These are phyloP conservation scores for Penicillium crustosum DNA, from an alignment of 2,329 filamentous ascomycete genomes.

Conservation along the genomic window DNA sequence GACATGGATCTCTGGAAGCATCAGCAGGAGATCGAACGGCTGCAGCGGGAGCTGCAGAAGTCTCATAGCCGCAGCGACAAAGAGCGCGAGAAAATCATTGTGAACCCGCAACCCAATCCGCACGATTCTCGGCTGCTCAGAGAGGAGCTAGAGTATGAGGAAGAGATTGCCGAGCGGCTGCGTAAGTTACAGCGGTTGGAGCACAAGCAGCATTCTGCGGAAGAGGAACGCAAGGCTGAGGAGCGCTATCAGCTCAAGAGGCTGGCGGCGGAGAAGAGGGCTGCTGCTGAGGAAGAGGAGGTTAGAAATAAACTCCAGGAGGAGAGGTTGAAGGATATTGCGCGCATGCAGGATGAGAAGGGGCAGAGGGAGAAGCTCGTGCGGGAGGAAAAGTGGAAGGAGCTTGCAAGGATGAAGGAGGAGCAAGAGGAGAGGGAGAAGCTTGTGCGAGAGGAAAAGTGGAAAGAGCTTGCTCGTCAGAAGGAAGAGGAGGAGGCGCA, in stretches of 20 bases:
- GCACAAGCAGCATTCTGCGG: constrained; percentile 40
- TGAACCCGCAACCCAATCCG: constrained; percentile 20
- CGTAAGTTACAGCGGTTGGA: constrained; percentile 38
- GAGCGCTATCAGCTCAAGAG: constrained; percentile 19
- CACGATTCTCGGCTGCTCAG: constrained; percentile 31
- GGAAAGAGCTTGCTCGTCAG: constrained; percentile 27
- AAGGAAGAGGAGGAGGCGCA: constrained; percentile 25
- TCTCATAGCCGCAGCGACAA: constrained; percentile 18
- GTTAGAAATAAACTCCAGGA: constrained; percentile 31
- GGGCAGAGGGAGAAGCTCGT: constrained; percentile 31
- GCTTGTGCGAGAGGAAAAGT: constrained; percentile 15
- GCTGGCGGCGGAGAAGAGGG: constrained; percentile 33
- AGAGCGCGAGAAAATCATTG: not conserved
- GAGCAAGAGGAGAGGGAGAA: constrained; percentile 35
- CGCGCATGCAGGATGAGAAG: constrained; percentile 28
- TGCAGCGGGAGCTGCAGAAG: constrained; percentile 36
- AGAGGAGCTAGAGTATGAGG: constrained; percentile 47
- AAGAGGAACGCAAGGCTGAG: constrained; percentile 20
- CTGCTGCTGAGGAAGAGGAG: constrained; percentile 37
- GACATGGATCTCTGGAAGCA: constrained; percentile 37
- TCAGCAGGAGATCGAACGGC: constrained; percentile 38
- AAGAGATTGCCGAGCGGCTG: constrained; percentile 41
- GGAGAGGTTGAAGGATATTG: constrained; percentile 33
- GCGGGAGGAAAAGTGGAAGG: constrained; percentile 9
- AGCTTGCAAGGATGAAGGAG: constrained; percentile 24